Evolutionary conservation across 768 basidiomycete genomes (phyloP).

Genomic region (Grammothele lineata): DNA sequence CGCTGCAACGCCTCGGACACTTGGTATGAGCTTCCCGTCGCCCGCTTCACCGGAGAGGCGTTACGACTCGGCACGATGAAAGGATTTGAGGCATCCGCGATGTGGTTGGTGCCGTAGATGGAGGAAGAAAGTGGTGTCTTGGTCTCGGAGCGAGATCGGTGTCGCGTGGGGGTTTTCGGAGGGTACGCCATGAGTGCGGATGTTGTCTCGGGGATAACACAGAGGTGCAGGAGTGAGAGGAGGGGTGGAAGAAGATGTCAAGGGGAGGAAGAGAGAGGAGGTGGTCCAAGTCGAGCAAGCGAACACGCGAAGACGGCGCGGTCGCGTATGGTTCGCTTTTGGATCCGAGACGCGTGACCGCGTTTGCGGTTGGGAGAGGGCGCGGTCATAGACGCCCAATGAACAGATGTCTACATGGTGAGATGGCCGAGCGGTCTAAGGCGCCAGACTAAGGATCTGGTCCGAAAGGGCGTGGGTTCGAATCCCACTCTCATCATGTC

Average conservation of each 20-base stretch:
- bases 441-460: constrained; percentile 60
- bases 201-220: background rate
- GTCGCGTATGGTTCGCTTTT: too few species aligned
- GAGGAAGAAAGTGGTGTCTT: constrained; percentile 37
- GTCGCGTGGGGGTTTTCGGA: constrained; percentile 45
- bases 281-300: too few species aligned
- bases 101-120: constrained; percentile 21
- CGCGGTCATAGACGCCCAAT: too few species aligned
- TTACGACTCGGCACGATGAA: constrained; percentile 49
- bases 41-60: constrained; percentile 62
- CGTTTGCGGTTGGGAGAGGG: too few species aligned
- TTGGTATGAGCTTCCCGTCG: constrained; percentile 42
- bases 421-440: constrained; percentile 90
- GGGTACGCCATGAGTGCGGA: constrained; percentile 21
- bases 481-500: constrained; percentile 42
- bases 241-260: background rate
- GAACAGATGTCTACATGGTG: constrained; percentile 26
- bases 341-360: too few species aligned
- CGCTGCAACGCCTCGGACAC: constrained; percentile 52
- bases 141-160: constrained; percentile 45
- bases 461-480: constrained; percentile 48
- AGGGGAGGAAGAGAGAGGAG: background rate
- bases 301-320: too few species aligned
- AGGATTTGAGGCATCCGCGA: constrained; percentile 50
- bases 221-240: too few species aligned